Evolutionary conservation across 1,139 yeast genomes (phyloP).

Genomic region (Protomyces inundatus): DNA sequence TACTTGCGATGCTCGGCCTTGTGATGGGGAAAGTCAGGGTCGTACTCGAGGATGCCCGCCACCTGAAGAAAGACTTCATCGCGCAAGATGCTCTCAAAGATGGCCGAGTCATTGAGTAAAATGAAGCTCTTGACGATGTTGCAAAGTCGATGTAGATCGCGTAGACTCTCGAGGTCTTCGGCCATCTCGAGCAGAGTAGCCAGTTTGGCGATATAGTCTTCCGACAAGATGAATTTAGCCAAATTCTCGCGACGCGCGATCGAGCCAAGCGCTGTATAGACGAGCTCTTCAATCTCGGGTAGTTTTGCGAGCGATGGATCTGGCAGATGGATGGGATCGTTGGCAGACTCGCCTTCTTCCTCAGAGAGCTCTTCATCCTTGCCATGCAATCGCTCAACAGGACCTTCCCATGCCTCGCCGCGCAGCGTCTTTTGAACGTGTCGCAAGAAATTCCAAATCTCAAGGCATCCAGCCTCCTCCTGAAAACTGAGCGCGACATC

Average conservation of each 20-base stretch:
- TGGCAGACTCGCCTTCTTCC: slow-evolving; percentile 17
- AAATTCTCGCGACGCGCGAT: slow-evolving; percentile 53
- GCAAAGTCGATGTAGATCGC: slow-evolving; percentile 58
- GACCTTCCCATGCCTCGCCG: slow-evolving; percentile 16
- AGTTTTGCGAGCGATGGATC: slow-evolving; percentile 26
- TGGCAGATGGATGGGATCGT: slow-evolving; percentile 26
- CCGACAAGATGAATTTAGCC: slow-evolving; percentile 48
- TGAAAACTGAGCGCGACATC: slow-evolving; percentile 90
- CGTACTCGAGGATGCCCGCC: slow-evolving; percentile 85
- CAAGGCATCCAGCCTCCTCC: slow-evolving; percentile 83
- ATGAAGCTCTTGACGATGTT: slow-evolving; percentile 62
- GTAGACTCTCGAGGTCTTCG: slow-evolving; percentile 50
- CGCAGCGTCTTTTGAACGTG: slow-evolving; percentile 26
- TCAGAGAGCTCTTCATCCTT: slow-evolving; percentile 23
- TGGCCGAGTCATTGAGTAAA: slow-evolving; percentile 61
- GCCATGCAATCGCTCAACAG: slow-evolving; percentile 4
- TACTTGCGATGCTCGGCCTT: slow-evolving; percentile 76
- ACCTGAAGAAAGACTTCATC: slow-evolving; percentile 60
- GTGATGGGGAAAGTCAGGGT: slow-evolving; percentile 70
- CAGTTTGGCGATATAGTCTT: slow-evolving; percentile 52
- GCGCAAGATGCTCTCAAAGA: slow-evolving; percentile 62
- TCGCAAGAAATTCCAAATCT: slow-evolving; percentile 47
- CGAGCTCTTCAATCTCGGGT: slow-evolving; percentile 39
- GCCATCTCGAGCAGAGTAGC: slow-evolving; percentile 51
- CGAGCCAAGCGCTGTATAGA: slow-evolving; percentile 56